phyloP scores from a whole-genome alignment of 2,329 filamentous ascomycete genomes.

The Penicillium sp. region DNA sequence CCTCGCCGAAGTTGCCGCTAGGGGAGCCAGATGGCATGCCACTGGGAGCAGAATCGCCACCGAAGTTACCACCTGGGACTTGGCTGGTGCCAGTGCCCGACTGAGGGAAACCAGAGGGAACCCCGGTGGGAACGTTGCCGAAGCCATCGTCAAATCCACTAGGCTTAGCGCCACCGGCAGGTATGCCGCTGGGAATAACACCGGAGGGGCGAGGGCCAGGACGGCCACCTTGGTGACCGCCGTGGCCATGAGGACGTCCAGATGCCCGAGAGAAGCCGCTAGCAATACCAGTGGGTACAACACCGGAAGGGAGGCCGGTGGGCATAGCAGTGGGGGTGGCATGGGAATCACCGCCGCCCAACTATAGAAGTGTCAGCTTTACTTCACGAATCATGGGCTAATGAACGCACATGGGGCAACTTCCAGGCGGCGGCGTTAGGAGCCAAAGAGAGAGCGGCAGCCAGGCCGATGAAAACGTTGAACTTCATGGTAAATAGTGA shows the following conservation, averaged over 20 bases:
- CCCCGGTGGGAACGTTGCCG: slow-evolving; percentile 1
- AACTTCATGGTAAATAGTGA: slow-evolving; percentile 29
- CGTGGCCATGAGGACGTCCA: background rate
- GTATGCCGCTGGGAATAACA: background rate
- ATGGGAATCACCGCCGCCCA: slow-evolving; percentile 2
- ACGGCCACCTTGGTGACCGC: background rate
- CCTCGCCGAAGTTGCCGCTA: no score
- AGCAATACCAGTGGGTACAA: background rate
- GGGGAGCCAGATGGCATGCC: no score
- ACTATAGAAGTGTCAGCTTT: slow-evolving; percentile 2
- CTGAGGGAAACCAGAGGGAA: background rate
- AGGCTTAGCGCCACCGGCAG: background rate
- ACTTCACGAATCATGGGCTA: background rate
- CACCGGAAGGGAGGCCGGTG: slow-evolving; percentile 1
- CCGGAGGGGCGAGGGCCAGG: background rate
- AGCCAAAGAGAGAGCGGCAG: slow-evolving; percentile 24
- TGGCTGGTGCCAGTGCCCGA: no score
- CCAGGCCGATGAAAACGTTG: slow-evolving; percentile 23
- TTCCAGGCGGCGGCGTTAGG: slow-evolving; percentile 21
- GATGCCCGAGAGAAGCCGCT: background rate
- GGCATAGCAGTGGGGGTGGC: slow-evolving; percentile 11
- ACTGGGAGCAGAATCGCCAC: no score
- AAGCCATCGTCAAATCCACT: background rate
- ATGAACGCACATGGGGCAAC: slow-evolving; percentile 6
- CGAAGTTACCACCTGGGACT: no score